Evolutionary conservation across 148 eudicot genomes (phyloP).

Genomic region (Dianthus caryophyllus): DNA sequence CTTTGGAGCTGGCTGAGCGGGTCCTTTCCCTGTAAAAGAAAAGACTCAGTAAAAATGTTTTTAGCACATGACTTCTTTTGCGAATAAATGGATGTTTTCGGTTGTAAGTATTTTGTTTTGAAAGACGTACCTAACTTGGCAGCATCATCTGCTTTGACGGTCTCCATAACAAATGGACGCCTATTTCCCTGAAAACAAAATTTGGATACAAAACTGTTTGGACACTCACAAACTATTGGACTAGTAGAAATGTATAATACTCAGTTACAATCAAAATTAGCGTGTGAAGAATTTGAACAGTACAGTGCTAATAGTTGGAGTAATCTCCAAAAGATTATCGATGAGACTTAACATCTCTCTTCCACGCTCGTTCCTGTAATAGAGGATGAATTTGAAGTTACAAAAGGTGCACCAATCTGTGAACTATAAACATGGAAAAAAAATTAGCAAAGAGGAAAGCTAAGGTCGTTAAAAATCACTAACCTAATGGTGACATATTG

Average conservation of each 20-base stretch:
- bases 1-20: conserved; percentile 86
- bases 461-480: not conserved
- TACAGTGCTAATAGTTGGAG: conserved; percentile 82
- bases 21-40: conserved; percentile 67
- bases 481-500: conserved; percentile 95
- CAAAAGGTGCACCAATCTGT: not conserved
- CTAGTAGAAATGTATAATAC: too few species aligned
- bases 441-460: not conserved
- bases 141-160: conserved; percentile 92
- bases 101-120: not conserved
- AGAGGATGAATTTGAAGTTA: not conserved
- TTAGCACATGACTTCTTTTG: not conserved
- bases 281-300: conserved; percentile 22
- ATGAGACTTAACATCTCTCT: conserved; percentile 85
- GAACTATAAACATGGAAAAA: not conserved
- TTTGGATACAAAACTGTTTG: not conserved
- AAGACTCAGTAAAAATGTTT: not conserved
- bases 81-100: not conserved
- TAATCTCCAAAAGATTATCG: conserved; percentile 73
- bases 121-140: conserved; percentile 72
- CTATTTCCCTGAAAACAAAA: conserved; percentile 62
- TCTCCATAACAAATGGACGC: conserved; percentile 84
- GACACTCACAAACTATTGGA: not conserved
- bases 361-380: conserved; percentile 84
- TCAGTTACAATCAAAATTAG: not conserved